phyloP scores from a whole-genome alignment of 192 early-diverging fungal genomes.

The Phycomyces blakesleeanus region DNA sequence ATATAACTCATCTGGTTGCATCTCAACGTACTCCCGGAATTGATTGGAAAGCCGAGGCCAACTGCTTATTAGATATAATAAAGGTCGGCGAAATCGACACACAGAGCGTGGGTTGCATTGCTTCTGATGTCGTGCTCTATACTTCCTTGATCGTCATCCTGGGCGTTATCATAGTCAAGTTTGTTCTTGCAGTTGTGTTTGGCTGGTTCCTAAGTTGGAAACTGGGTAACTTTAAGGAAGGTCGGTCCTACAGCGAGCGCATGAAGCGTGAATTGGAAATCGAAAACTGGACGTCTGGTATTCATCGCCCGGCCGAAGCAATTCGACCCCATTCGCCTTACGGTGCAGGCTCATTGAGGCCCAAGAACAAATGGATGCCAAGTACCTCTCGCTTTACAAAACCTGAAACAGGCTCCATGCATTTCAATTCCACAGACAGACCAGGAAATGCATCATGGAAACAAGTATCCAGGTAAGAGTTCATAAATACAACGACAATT shows the following conservation, averaged over 20 bases:
- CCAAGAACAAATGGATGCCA: conserved; percentile 23
- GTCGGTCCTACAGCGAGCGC: conserved; percentile 61
- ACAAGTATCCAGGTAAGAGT: conserved; percentile 13
- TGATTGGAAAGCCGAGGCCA: conserved; percentile 46
- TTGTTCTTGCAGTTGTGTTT: conserved; percentile 74
- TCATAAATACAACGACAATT: background rate
- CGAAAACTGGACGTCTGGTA: conserved; percentile 72
- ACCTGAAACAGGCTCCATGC: conserved; percentile 29
- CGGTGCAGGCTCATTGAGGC: background rate
- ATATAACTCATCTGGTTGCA: conserved; percentile 46
- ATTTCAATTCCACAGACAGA: conserved; percentile 21
- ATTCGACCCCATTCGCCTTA: conserved; percentile 18
- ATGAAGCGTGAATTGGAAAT: conserved; percentile 67
- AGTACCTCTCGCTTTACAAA: conserved; percentile 31
- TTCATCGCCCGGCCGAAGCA: conserved; percentile 49
- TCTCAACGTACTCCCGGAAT: conserved; percentile 40
- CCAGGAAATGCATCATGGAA: conserved; percentile 26
- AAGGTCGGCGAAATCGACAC: conserved; percentile 79
- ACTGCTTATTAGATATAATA: conserved; percentile 75
- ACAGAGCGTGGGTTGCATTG: conserved; percentile 81
- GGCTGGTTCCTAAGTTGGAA: conserved; percentile 78
- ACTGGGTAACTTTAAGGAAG: conserved; percentile 70
- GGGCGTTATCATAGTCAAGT: conserved; percentile 65
- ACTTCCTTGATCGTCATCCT: conserved; percentile 74
- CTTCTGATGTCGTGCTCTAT: conserved; percentile 70